Conservation (phyloP, 1,284 basidiomycete genomes). For the Mycosarcoma mackinlayi region DNA sequence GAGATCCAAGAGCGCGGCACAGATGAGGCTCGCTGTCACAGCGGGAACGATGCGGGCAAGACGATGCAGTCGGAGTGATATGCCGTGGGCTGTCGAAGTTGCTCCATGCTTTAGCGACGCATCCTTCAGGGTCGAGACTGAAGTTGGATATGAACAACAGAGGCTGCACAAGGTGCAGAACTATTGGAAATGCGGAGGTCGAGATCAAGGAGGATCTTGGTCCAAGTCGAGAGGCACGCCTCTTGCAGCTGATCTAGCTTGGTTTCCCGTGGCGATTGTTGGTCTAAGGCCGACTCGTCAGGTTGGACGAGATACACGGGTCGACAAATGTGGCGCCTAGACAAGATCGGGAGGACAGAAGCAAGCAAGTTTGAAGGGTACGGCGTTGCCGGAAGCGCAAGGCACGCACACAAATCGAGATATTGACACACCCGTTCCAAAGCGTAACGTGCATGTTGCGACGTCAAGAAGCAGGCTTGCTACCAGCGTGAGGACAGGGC, state of each 20-base stretch:
- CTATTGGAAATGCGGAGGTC: neutral
- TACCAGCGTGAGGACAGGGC: neutral
- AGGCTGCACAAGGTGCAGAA: neutral
- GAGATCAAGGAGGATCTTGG: neutral
- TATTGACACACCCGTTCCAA: neutral
- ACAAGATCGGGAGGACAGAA: conserved; percentile 1
- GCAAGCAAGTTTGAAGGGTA: conserved; percentile 1
- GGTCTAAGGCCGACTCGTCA: too few relatives aligned
- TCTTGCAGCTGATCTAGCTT: neutral
- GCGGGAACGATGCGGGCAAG: neutral
- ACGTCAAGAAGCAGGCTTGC: neutral
- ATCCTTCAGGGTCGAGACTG: neutral
- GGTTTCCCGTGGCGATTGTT: too few relatives aligned
- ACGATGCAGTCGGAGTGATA: neutral
- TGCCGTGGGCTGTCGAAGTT: neutral
- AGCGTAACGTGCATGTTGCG: neutral
- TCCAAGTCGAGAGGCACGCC: neutral
- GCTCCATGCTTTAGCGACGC: neutral
- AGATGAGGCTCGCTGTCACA: neutral
- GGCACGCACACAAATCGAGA: neutral
- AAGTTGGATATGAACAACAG: too few relatives aligned
- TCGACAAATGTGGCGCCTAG: conserved; percentile 3
- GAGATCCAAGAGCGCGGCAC: neutral
- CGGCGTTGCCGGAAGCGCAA: conserved; percentile 1
- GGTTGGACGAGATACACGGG: too few relatives aligned